Evolutionary conservation across 2,329 filamentous ascomycete genomes (phyloP).

Genomic region (Apiospora pterosperma): DNA sequence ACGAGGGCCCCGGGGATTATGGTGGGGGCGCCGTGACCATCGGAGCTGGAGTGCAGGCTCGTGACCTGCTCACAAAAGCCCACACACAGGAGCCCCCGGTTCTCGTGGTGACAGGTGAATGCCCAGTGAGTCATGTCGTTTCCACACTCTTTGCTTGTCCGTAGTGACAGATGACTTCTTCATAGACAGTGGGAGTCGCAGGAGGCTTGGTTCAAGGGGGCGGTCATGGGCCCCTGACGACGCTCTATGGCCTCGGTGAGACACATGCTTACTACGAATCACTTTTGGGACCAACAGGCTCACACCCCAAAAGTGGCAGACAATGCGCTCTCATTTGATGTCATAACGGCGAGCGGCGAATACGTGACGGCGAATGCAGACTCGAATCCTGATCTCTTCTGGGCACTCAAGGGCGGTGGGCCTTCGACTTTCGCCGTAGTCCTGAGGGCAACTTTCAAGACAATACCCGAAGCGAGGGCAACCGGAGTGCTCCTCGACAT

Average conservation of each 20-base stretch:
- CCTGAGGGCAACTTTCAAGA: conserved; percentile 49
- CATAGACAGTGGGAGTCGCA: conserved; percentile 52
- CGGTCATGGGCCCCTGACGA: conserved; percentile 41
- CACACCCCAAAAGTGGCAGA: conserved; percentile 35
- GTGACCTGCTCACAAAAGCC: conserved; percentile 39
- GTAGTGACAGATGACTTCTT: neutral
- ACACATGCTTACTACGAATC: neutral
- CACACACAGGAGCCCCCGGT: conserved; percentile 34
- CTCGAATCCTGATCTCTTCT: conserved; percentile 52
- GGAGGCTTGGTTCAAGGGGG: conserved; percentile 61
- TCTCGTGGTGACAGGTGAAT: conserved; percentile 50
- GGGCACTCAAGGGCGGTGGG: conserved; percentile 53
- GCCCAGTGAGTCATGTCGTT: conserved; percentile 32
- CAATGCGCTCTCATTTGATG: conserved; percentile 42
- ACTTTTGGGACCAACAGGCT: neutral
- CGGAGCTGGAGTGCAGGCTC: conserved; percentile 49
- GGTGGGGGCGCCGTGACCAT: conserved; percentile 46
- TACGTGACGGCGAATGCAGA: conserved; percentile 40
- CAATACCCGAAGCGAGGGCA: conserved; percentile 40
- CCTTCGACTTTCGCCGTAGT: conserved; percentile 51
- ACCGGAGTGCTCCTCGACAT: conserved; percentile 39
- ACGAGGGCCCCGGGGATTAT: conserved; percentile 34
- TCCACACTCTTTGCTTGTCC: too few relatives aligned
- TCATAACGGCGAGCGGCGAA: conserved; percentile 41
- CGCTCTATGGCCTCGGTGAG: conserved; percentile 28